A percentile compares a stretch with the other conserved stretches of the same genome.
Conservation (phyloP, 1,284 basidiomycete genomes). For the Malassezia yamatoensis region DNA sequence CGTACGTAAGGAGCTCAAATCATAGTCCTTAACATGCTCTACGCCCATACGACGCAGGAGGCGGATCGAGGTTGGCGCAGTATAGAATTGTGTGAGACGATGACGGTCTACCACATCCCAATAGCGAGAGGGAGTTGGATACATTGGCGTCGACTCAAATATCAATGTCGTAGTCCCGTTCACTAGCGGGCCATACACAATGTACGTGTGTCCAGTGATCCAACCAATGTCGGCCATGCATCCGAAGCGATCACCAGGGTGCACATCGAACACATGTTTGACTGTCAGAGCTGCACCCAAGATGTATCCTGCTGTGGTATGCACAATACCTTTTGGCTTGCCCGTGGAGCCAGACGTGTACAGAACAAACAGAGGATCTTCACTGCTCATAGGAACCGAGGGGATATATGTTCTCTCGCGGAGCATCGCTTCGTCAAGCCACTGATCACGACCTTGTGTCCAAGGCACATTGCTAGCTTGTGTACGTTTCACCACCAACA, state of each 20-base stretch:
- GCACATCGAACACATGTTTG: conserved; percentile 93
- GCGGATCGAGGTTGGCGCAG: conserved; percentile 57
- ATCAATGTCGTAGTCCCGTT: conserved; percentile 85
- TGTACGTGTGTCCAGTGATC: conserved; percentile 98
- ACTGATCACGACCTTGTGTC: conserved; percentile 75
- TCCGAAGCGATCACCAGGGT: conserved; percentile 63
- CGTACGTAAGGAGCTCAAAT: conserved; percentile 72
- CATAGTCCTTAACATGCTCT: conserved; percentile 73
- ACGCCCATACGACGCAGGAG: conserved; percentile 77
- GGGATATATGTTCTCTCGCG: conserved; percentile 83
- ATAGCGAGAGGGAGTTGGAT: conserved; percentile 89
- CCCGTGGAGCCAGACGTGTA: conserved; percentile 90
- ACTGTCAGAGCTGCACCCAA: conserved; percentile 80
- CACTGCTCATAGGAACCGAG: conserved; percentile 71
- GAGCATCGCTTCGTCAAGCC: conserved; percentile 87
- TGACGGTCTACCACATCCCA: conserved; percentile 92
- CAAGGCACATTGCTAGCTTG: conserved; percentile 67
- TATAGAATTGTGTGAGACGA: conserved; percentile 62
- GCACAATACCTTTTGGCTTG: conserved; percentile 93
- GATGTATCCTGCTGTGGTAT: conserved; percentile 86
- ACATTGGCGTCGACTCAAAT: conserved; percentile 93
- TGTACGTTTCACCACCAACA: conserved; percentile 79
- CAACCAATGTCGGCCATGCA: conserved; percentile 99
- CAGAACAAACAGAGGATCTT: conserved; percentile 95
- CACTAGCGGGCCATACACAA: conserved; percentile 85